Conservation (phyloP, 225 moss, liverwort and hornwort species). For the Pseudoscleropodium purum region DNA sequence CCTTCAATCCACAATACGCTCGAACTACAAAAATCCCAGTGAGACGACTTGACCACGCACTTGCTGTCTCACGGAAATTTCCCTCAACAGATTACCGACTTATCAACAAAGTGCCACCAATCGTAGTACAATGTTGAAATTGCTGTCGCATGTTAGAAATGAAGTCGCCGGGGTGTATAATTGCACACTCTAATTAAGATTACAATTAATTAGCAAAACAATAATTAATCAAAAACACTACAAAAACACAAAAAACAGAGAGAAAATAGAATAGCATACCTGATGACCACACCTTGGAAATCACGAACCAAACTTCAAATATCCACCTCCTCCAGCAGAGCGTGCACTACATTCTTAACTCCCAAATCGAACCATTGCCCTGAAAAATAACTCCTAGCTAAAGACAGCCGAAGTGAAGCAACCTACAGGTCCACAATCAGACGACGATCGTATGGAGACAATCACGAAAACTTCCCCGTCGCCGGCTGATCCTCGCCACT, state of each 20-base stretch:
- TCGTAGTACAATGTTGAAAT: neutral
- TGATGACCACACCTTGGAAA: neutral
- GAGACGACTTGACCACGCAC: neutral
- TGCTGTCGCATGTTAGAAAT: neutral
- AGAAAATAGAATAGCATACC: neutral
- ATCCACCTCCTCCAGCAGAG: neutral
- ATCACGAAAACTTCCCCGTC: neutral
- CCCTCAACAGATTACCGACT: neutral
- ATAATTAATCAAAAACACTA: neutral
- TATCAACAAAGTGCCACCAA: neutral
- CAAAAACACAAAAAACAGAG: neutral
- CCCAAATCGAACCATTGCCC: neutral
- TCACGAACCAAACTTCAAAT: neutral
- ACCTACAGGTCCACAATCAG: neutral
- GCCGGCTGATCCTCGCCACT: neutral
- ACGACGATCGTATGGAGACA: neutral
- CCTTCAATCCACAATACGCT: neutral
- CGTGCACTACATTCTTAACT: neutral
- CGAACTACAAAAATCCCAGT: neutral
- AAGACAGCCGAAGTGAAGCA: neutral
- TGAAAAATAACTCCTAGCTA: neutral
- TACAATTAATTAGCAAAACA: neutral
- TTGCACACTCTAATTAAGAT: neutral
- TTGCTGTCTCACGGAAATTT: neutral
- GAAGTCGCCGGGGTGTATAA: neutral